phyloP scores from a whole-genome alignment of 176 grass and related monocot genomes.

The Eleusine indica region DNA sequence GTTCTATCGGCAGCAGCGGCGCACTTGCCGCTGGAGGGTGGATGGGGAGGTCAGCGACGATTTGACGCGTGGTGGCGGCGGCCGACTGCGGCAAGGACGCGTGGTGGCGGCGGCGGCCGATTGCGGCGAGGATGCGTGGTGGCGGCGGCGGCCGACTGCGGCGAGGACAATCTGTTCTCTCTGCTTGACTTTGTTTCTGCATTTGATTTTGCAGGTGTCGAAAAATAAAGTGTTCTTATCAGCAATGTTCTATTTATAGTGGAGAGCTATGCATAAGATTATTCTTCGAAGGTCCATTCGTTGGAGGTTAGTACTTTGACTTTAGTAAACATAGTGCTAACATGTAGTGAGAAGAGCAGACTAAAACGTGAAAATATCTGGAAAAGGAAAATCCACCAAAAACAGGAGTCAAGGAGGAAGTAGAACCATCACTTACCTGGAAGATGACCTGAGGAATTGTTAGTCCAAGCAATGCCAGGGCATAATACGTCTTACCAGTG shows the following conservation, averaged over 20 bases:
- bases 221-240: background rate
- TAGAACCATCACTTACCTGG: slow-evolving; percentile 49
- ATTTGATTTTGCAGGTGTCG: background rate
- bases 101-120: too few species aligned
- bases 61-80: too few species aligned
- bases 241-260: background rate
- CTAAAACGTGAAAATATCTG: background rate
- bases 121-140: too few species aligned
- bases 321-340: background rate
- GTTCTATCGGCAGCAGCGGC: too few species aligned
- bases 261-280: background rate
- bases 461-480: slow-evolving; percentile 64
- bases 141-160: too few species aligned
- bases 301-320: background rate
- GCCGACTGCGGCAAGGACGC: too few species aligned
- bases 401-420: background rate
- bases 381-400: background rate
- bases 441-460: slow-evolving; percentile 72
- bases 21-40: too few species aligned
- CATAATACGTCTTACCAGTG: slow-evolving; percentile 68
- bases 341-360: background rate
- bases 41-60: too few species aligned
- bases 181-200: too few species aligned
- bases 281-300: background rate
- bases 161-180: background rate